phyloP scores from a whole-genome alignment of 2,329 filamentous ascomycete species.

The Colletotrichum sp. region DNA sequence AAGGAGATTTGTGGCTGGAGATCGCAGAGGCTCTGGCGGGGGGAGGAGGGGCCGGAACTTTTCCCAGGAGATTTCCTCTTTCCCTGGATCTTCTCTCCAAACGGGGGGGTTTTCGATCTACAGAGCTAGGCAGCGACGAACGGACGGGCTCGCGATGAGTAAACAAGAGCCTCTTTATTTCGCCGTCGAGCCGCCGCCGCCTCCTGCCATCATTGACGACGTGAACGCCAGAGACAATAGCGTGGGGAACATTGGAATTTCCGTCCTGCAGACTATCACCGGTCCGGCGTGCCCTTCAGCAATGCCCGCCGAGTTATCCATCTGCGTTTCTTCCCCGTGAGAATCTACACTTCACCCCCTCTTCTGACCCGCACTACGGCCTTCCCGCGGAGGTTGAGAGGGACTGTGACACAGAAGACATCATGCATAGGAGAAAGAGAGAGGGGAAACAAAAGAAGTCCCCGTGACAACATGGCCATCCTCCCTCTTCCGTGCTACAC shows the following conservation, averaged over 20 bases:
- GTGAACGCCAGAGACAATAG: background rate
- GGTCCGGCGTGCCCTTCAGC: background rate
- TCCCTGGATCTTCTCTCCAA: background rate
- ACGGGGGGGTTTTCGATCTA: background rate
- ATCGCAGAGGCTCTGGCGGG: background rate
- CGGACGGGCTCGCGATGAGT: background rate
- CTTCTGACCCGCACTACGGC: background rate
- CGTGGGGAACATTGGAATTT: background rate
- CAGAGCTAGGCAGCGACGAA: background rate
- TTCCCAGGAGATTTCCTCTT: background rate
- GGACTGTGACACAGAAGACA: background rate
- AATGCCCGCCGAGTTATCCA: background rate
- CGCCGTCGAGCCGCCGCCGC: background rate
- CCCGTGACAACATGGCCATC: constrained; percentile 5
- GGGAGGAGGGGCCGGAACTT: background rate
- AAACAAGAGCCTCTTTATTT: background rate
- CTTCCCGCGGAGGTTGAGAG: background rate
- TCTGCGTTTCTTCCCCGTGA: background rate
- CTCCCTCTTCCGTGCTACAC: background rate
- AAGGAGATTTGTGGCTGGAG: background rate
- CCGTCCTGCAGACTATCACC: background rate
- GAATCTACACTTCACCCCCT: background rate
- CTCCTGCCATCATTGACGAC: background rate
- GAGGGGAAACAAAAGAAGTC: background rate
- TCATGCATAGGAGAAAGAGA: background rate